A percentile compares a stretch with the other conserved stretches of the same genome.
These are phyloP conservation scores for Royoungia palumana DNA, from an alignment of 768 basidiomycete species.

Conservation along the genomic window DNA sequence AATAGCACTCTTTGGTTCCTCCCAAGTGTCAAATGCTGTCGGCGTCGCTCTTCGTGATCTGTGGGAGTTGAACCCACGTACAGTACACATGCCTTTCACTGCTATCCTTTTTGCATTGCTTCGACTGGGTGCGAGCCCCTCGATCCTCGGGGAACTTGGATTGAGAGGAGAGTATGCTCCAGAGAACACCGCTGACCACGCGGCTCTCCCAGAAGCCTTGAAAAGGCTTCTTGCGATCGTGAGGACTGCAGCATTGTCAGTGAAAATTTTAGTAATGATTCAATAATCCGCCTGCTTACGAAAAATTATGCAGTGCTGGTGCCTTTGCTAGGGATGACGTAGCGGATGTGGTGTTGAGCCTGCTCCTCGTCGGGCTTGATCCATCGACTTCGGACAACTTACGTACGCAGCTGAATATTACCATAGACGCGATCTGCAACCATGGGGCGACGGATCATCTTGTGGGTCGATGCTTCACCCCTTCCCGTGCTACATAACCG, in stretches of 20 bases:
- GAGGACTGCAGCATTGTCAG: constrained; percentile 46
- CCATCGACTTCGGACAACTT: constrained; percentile 43
- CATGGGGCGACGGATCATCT: constrained; percentile 32
- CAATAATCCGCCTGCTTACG: background rate
- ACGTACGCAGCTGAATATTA: constrained; percentile 42
- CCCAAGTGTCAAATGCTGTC: constrained; percentile 32
- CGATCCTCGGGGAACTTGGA: constrained; percentile 34
- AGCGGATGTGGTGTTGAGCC: constrained; percentile 44
- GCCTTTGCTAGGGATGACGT: constrained; percentile 40
- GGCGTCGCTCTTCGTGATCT: constrained; percentile 34
- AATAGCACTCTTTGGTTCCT: constrained; percentile 15
- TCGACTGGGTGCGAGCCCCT: constrained; percentile 43
- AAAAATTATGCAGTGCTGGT: constrained; percentile 27
- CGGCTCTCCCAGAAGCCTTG: constrained; percentile 32
- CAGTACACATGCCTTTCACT: constrained; percentile 32
- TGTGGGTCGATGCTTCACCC: constrained; percentile 15
- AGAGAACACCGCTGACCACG: constrained; percentile 13
- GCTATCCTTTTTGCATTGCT: constrained; percentile 37
- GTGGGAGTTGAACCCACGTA: constrained; percentile 23
- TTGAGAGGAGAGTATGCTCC: constrained; percentile 21
- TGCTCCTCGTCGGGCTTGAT: constrained; percentile 60
- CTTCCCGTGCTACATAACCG: background rate
- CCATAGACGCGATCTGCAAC: constrained; percentile 47
- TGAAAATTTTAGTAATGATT: constrained; percentile 3
- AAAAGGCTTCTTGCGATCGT: constrained; percentile 44